Base-by-base conservation (phyloP, 768 basidiomycete genomes). In the Suillus occidentalis region DNA sequence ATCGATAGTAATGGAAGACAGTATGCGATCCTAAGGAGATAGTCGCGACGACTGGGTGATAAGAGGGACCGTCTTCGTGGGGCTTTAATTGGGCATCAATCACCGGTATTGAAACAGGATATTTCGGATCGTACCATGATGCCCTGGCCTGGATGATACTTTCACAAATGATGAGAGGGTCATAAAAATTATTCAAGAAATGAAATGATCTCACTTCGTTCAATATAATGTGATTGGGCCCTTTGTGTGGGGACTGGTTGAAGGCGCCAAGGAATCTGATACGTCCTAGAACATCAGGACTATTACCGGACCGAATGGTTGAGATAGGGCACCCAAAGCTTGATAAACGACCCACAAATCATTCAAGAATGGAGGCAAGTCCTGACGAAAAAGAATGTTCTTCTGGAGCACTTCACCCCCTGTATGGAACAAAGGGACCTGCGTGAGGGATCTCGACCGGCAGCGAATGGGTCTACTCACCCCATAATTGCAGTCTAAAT, bases 41-140 rank as follows among this genome's bases (percentile, higher is more conserved):
- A n/a, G 96, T 97, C 2, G 93, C 90, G 1, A 97, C 95, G 6
- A 90, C 87, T 0, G 95, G 93, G 71, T 88, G 80, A 77, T 97
- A 98, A 20, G 89, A 85, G 2, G 94, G 90, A 0, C 96, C 95
- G 74, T 98, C 95, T 79, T 97, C 89, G 71, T 97, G 96, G 2
- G 94, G 93, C 93, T 96, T 75, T 40, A 2, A 60, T 60, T 36
- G 53, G n/a, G 31, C 59, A 65, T 34, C 37, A 40, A 22, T 45
- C 59, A 43, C 43, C 37, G 42, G 52, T 60, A 47, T 53, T 34
- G 28, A 49, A 34, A 65, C 40, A 37, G 62, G 39, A 63, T 69
- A 59, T 66, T 61, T 61, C 66, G 47, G 22, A 63, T 76, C 80
- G 63, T 74, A 95, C 95, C 85, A 95, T 91, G 65, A 99, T 98